Evolutionary conservation across 163 green algal genomes (phyloP).

Genomic region (Volvox carteri): DNA sequence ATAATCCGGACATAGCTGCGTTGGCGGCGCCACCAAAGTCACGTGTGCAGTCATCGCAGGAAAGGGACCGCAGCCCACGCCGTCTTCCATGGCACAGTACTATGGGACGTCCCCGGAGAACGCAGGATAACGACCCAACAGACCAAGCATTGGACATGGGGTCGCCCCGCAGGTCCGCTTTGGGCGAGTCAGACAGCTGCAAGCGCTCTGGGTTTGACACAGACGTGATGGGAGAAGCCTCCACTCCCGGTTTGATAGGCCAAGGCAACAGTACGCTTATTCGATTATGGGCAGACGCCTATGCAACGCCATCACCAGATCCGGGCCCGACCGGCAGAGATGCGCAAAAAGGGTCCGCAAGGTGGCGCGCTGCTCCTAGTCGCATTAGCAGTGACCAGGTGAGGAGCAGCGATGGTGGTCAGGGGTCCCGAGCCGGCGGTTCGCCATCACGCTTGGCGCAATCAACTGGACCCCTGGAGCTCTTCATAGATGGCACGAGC

Average conservation of each 20-base stretch:
- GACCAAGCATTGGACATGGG: neutral
- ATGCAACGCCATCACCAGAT: slow-evolving; percentile 5
- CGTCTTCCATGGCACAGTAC: neutral
- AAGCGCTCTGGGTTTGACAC: too few species aligned
- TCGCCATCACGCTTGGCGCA: neutral
- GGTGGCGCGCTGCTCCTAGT: neutral
- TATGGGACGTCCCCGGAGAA: neutral
- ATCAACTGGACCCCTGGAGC: neutral
- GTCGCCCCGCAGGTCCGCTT: neutral
- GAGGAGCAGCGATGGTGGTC: neutral
- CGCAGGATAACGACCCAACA: neutral
- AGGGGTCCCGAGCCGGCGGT: neutral
- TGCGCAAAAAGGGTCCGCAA: neutral
- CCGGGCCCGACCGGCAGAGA: neutral
- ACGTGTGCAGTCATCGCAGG: neutral
- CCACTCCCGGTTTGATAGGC: neutral
- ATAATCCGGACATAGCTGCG: neutral
- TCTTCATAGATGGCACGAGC: slow-evolving; percentile 27
- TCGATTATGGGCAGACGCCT: slow-evolving; percentile 12
- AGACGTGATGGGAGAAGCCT: too few species aligned
- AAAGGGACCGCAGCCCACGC: neutral
- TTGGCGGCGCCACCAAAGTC: neutral
- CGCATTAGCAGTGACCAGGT: neutral
- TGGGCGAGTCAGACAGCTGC: too few species aligned
- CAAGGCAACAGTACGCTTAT: neutral